Evolutionary conservation across 2,329 filamentous ascomycete genomes (phyloP), one percentile per base, ranked within the genome.

Genomic region (Colletotrichum lini): DNA sequence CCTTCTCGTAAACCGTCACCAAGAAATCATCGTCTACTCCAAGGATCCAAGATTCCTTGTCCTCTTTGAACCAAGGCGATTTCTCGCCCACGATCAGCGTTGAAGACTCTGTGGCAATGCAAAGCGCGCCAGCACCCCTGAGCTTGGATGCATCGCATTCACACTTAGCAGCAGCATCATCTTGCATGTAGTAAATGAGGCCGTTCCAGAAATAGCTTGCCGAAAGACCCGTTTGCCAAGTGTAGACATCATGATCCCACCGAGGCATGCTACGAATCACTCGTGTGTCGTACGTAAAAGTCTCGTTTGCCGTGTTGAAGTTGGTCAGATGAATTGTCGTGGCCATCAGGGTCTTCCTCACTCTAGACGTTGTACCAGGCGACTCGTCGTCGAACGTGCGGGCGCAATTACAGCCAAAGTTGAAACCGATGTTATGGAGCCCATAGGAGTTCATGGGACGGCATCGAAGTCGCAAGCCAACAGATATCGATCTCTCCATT

Each of bases 181-280:
- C 70, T 18, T 78, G 76, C 0, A 78, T 64, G 1, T 73, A 54
- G 65, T 80, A 82, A 3, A 78, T 78, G 21, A 67, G 26, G 13
- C 79, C 75, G 66, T 78, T 79, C 65, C 73, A 78, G 23, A 18
- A 4, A 5, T 35, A 15, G 2, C 59, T 59, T 10, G 38, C 53
- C 2, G 6, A 4, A 5, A 15, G 35, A 7, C 21, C 58, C 5
- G n/a, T 16, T 2, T 0, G 4, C 10, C 0, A 2, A 9, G 13
- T 1, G 1, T 9, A 3, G 2, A 2, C 2, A 0, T 58, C 10
- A 47, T 45, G 58, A 4, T 59, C 12, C 1, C 23, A 47, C 16
- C 15, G 44, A 2, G 47, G 54, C 53, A 66, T 21, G n/a, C 67
- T 54, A 2, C 30, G 9, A 12, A 57, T n/a, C 9, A n/a, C 30